Conservation (phyloP, 2,329 filamentous ascomycete species). For the Ophiostoma perfectum region DNA sequence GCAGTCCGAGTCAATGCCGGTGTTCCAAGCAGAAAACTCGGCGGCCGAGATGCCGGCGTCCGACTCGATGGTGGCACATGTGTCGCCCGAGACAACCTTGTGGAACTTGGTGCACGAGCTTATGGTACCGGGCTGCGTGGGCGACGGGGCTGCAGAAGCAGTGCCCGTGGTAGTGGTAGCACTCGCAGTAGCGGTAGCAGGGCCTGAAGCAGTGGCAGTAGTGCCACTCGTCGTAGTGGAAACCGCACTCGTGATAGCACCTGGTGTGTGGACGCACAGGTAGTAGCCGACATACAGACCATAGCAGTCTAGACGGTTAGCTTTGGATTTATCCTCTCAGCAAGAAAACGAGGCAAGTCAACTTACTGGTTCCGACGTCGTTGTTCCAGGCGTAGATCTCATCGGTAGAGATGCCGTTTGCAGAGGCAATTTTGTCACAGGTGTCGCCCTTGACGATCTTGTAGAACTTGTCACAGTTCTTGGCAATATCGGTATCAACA, state of each 20-base stretch:
- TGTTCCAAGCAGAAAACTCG: conserved; percentile 26
- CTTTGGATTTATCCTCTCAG: not conserved
- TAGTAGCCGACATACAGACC: not conserved
- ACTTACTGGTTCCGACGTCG: not conserved
- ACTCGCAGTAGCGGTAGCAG: not conserved
- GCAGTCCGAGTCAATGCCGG: conserved; percentile 23
- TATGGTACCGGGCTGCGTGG: conserved; percentile 24
- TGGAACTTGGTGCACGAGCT: conserved; percentile 32
- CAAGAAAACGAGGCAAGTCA: not conserved
- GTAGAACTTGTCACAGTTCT: not conserved
- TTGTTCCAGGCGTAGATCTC: not conserved
- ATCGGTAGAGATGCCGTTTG: not conserved
- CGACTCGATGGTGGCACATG: conserved; percentile 30
- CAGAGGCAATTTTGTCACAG: not conserved
- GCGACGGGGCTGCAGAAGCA: conserved; percentile 9
- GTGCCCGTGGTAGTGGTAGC: not conserved
- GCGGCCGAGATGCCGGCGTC: conserved; percentile 22
- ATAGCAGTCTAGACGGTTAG: not conserved
- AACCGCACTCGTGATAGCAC: not conserved
- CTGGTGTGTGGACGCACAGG: not conserved
- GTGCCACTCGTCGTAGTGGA: not conserved
- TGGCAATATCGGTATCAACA: not conserved
- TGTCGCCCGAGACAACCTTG: conserved; percentile 32
- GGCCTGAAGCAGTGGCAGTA: not conserved
- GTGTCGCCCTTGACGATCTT: not conserved